Base-by-base conservation (phyloP, 2,329 filamentous ascomycete species). In the Aureobasidium sp. region DNA sequence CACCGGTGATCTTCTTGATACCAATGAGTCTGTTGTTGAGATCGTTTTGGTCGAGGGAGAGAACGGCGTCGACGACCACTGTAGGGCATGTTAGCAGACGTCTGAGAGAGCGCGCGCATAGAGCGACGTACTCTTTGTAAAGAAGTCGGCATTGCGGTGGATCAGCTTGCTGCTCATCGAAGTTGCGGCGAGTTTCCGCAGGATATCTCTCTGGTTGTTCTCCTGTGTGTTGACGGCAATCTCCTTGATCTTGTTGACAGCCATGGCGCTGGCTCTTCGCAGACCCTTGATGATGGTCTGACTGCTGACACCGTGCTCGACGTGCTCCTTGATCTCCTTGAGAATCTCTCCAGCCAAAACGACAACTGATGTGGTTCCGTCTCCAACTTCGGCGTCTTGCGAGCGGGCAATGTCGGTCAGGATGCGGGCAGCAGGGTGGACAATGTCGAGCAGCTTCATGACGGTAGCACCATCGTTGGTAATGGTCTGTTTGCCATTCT, bases 91-190 rank as follows among this genome's bases (percentile, higher is more conserved):
- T 53, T 61, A 61, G 50, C 47, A 34, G 36, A 51, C 15, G 34
- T 17, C 26, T 32, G 23, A 23, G 27, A 15, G 17, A n/a, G 36
- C 46, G 32, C 23, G 26, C 15, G 7, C 13, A 36, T 2, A 20
- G 2, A 34, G 26, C 23, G 29, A 74, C 86, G 68, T 80, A 95
- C 91, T 96, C 82, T 96, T 94, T 66, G 94, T 97, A 79, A 99
- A 99, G 78, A 97, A 99, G 3, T 86, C 85, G 36, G 94, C 89
- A 79, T 99, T 97, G 72, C 93, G 85, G 84, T 97, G 96, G 74
- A 99, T 97, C 70, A 99, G 82, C 82, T 99, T 99, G 84, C 92
- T 97, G 76, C 92, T 97, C 94, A 99, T 99, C 69, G 94, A 94
- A 32, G 94, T 99, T 39, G 85, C 91, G 34, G 94, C 94, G 69